Evolutionary conservation across 108 stramenopile species (phyloP), one percentile per base, ranked within the genome.

Genomic region (Pseudonitzschia multiseries): DNA sequence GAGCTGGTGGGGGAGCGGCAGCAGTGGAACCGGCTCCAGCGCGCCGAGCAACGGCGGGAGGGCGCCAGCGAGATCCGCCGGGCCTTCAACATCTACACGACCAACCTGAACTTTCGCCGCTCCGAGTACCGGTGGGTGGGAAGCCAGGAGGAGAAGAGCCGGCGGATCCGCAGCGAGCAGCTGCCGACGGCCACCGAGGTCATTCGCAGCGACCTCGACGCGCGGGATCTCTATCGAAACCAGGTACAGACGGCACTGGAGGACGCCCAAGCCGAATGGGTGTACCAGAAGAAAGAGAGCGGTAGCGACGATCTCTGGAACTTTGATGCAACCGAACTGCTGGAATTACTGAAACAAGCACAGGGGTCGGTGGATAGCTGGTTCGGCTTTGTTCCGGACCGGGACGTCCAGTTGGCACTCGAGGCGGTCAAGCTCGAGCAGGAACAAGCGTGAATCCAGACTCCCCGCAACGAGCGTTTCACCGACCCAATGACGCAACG

Each of bases 201-300:
- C 20, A 87, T 93, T 67, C 62, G 68, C 27, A 79, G 83, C 60
- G 89, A 93, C 80, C 77, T 93, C 72, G 92, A 93, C 76, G 78
- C 84, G 21, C 67, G 92, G 26, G 86, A 93, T 82, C 74, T 93
- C 57, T 84, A 81, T 57, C 75, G 92, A 27, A 93, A 93, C 76
- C 84, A 73, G n/a, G 56, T 90, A 0, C 73, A 80, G 62, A 87
- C 86, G 3, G 54, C 72, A 1, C 62, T 88, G 53, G 88, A 93
- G 17, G 92, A 93, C 79, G 80, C 81, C 3, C 74, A 48, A 59
- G 88, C 88, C 6, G 89, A 89, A 53, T 70, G 61, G 73, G 68
- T 77, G 22, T 77, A 77, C 63, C 75, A 76, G 61, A 2, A 3
- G 22, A 56, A 56, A 26, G 54, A 56, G 24, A 56, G 54, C 24